Evolutionary conservation across 495 filamentous ascomycete species (phyloP), one percentile per base, ranked within the genome.

Genomic region (Neurospora sp.): DNA sequence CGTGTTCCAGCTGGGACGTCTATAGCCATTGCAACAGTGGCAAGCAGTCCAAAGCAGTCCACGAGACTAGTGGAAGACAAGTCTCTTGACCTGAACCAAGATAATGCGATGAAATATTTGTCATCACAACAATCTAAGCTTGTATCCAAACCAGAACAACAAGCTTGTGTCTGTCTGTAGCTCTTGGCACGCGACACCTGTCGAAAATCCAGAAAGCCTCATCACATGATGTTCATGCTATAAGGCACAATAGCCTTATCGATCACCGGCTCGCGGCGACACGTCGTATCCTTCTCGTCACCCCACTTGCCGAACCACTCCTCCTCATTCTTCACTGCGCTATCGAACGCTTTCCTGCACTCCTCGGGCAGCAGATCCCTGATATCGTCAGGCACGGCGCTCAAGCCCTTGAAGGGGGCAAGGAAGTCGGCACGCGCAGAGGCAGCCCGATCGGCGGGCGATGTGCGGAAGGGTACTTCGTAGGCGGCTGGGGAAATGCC

Each of bases 241-340:
- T 85, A 87, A 8, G 85, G 84, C 70, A 87, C 85, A 70, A 87
- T 83, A n/a, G 85, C 86, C 78, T 88, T 88, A 73, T 89, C 87
- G 70, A 89, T 85, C 44, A 85, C 81, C 7, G 85, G 86, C 40
- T 80, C 77, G 69, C 82, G 77, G 70, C 86, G 80, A 42, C 80
- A 81, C 9, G 76, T 80, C 70, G 88, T 86, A 6, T 81, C 75
- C 7, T 79, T 81, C 79, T 96, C 94, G 4, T 85, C 85, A 40
- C 85, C 85, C 92, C 92, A 96, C 38, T 81, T 86, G 18, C 79
- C 81, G 81, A 93, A 94, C 94, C 94, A 97, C 66, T 86, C 81
- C 62, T 79, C 80, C 77, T 96, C 92, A 27, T 83, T 81, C 11
- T 83, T 79, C 16, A 89, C 81, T 4, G 92, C 89, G 40, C 88